phyloP scores from a whole-genome alignment of 345 rosid genomes.

The Camelina hispida region DNA sequence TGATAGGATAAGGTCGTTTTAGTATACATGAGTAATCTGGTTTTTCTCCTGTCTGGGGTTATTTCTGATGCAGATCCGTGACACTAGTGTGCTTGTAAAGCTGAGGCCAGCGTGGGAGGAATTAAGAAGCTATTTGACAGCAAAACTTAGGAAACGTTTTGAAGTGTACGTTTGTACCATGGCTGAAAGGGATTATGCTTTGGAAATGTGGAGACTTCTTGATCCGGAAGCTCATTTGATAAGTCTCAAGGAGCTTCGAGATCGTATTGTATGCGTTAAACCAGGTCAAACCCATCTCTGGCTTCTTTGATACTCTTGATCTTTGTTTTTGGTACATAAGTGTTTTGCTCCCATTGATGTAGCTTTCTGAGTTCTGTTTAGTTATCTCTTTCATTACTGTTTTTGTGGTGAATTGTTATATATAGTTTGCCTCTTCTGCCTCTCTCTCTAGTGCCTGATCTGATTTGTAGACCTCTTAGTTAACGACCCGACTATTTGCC shows the following conservation, averaged over 20 bases:
- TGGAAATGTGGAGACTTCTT: constrained; percentile 99
- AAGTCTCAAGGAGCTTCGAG: constrained; percentile 67
- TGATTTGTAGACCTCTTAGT: constrained; percentile 29
- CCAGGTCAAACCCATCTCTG: constrained; percentile 59
- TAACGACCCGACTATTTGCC: constrained; percentile 10
- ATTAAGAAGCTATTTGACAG: constrained; percentile 86
- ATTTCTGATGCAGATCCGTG: constrained; percentile 70
- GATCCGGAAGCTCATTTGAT: constrained; percentile 89
- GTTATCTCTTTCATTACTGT: not conserved
- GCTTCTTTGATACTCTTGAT: constrained; percentile 27
- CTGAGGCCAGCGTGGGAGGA: constrained; percentile 99
- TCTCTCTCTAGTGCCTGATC: constrained; percentile 26
- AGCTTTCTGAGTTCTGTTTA: constrained; percentile 19
- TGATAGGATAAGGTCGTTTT: constrained; percentile 14
- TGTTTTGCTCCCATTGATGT: not conserved
- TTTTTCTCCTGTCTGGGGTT: constrained; percentile 14
- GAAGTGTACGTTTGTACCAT: constrained; percentile 99
- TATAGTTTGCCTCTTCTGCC: constrained; percentile 7
- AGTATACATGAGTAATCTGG: not conserved
- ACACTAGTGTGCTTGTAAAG: constrained; percentile 99
- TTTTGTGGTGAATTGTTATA: not conserved
- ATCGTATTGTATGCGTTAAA: constrained; percentile 94
- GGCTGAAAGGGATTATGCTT: constrained; percentile 99
- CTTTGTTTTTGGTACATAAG: not conserved
- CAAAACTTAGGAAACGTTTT: constrained; percentile 93